Evolutionary conservation across 2,329 filamentous ascomycete genomes (phyloP), one percentile per base, ranked within the genome.

Genomic region (Aspergillus brunneoviolaceus): DNA sequence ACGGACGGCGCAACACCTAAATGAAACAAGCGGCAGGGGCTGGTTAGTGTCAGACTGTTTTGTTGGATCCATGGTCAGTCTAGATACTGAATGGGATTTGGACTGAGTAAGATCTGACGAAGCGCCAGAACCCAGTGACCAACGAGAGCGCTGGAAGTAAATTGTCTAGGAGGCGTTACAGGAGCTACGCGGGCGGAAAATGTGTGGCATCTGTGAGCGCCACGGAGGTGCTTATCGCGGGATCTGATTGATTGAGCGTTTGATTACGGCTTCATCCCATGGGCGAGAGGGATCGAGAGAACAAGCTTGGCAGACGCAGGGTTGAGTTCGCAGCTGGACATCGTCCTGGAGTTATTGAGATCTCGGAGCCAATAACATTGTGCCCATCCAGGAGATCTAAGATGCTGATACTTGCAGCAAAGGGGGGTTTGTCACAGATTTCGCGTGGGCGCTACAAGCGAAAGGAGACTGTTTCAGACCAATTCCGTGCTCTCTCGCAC

Each of bases 91-190:
- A 27, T 29, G 5, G 27, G 11, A 35, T 57, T 60, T 64, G 59
- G 60, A 65, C 61, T 61, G 57, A 51, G 59, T 57, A 61, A 50
- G 63, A 60, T 60, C 55, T 51, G 57, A 60, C 58, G 59, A 64
- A 62, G 62, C 61, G 58, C 50, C 42, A 53, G 48, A 47, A n/a
- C 42, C 51, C 12, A 52, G 56, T 47, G 60, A 57, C 63, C 65
- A 65, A 62, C 59, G 31, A 33, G 50, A 51, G 16, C 23, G 53
- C 51, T 49, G 25, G 52, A 56, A 51, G 60, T 48, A 58, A 51
- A 55, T 59, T 62, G 33, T 63, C 49, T 51, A 49, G 49, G 63
- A 56, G 55, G 58, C 45, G 48, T 49, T 33, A 33, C 45, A 47
- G 23, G 39, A 55, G 14, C 21, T n/a, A 29, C 25, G 49, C 31